These are phyloP conservation scores for Plectranthus barbatus DNA, from an alignment of 257 asterid genomes.

Conservation along the genomic window DNA sequence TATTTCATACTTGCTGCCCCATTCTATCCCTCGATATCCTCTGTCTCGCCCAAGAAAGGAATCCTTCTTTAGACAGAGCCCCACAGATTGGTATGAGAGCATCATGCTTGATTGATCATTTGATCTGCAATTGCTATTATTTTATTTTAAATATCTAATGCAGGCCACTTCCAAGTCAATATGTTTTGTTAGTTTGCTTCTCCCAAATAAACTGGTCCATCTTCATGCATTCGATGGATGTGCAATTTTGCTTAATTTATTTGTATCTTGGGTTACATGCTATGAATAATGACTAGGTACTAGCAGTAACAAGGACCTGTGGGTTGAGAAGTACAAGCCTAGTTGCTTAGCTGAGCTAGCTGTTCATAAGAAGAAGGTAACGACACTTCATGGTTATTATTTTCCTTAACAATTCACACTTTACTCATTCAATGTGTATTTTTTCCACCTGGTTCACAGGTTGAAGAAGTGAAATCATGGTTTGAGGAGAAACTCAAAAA, in stretches of 20 bases:
- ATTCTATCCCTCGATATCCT: too few relatives aligned
- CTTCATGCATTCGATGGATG: constrained; percentile 9
- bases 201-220: not conserved
- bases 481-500: constrained; percentile 59
- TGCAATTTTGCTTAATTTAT: constrained; percentile 1
- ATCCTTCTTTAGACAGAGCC: too few relatives aligned
- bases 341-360: constrained; percentile 68
- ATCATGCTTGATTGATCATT: not conserved
- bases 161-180: constrained; percentile 2
- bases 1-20: not conserved
- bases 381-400: not conserved
- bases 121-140: not conserved
- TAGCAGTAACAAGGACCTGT: constrained; percentile 40
- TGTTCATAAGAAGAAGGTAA: constrained; percentile 89
- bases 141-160: not conserved
- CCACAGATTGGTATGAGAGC: not conserved
- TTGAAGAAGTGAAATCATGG: constrained; percentile 79
- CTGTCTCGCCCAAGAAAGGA: too few relatives aligned
- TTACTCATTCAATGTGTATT: constrained; percentile 9
- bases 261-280: constrained; percentile 8
- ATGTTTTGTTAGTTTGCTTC: not conserved
- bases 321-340: constrained; percentile 78
- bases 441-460: constrained; percentile 43
- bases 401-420: not conserved
- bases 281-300: constrained; percentile 31